Base-by-base conservation (phyloP, 495 filamentous ascomycete genomes). In the Lasiosphaeriaceae sp. region DNA sequence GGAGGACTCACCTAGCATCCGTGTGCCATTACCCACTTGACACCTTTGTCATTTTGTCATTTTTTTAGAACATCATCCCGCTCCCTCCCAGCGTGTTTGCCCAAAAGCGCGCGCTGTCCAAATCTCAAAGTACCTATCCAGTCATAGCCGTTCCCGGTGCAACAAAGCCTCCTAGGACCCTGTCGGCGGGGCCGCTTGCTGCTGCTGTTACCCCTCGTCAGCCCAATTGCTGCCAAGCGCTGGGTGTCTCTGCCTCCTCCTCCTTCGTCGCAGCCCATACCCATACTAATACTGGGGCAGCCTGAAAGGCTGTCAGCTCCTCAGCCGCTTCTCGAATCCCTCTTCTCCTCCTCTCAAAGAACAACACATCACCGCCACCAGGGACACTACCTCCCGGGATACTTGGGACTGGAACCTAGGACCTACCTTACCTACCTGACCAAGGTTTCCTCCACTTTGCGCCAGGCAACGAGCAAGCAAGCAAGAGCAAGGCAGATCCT, bases 211-310 rank as follows among this genome's bases (percentile, higher is more conserved):
- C 46, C 57, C 57, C 52, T 59, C 56, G 57, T 55, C 53, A 68
- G 66, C 66, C 65, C 66, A 60, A 66, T 58, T 56, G 56, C 61
- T 63, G 58, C 66, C 66, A 65, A 61, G 56, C 57, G 4, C 29
- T 52, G 4, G 20, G 4, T 4, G 16, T 22, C 35, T 24, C 51
- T 44, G 49, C 49, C 35, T 20, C 51, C 46, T 24, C 51, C 16
- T 16, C 23, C 45, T 47, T 47, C 26, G 26, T 64, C 58, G 60
- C 62, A 59, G 54, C 60, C 59, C 59, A 57, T 64, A 46, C 60
- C 59, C 59, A 57, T 64, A 46, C 55, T 60, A 39, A 50, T 19
- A 51, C 54, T 26, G 29, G 35, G 50, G 14, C 39, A 44, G 50
- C 50, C 44, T 56, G 34, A 49, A 48, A 46, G 47, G 57, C 54